Conservation (phyloP, 176 grass and related monocot species). For the Hordeum vulgare region DNA sequence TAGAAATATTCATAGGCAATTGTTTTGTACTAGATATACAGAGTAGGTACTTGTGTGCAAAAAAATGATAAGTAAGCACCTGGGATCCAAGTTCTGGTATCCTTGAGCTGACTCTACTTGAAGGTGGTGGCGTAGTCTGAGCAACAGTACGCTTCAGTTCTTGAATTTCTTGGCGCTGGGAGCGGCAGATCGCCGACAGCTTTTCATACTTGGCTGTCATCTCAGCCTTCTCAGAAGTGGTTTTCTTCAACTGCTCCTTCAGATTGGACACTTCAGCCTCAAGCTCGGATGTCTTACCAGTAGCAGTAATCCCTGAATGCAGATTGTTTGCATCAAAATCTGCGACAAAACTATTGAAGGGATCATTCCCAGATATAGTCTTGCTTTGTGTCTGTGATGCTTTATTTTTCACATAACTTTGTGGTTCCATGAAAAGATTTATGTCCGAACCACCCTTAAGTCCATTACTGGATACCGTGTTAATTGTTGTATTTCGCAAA, state of each 20-base stretch:
- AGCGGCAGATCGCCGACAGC: conserved; percentile 66
- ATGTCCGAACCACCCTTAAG: conserved; percentile 14
- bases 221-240: conserved; percentile 58
- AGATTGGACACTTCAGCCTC: conserved; percentile 51
- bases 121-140: conserved; percentile 24
- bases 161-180: conserved; percentile 75
- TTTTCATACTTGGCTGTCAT: conserved; percentile 81
- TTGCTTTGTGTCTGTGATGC: conserved; percentile 21
- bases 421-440: conserved; percentile 38
- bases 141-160: conserved; percentile 57
- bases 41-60: conserved; percentile 19
- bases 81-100: conserved; percentile 22
- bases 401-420: conserved; percentile 36
- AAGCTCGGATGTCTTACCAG: conserved; percentile 36
- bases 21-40: neutral
- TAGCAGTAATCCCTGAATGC: conserved; percentile 12
- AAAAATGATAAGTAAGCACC: conserved; percentile 8
- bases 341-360: conserved; percentile 52
- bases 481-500: conserved; percentile 20
- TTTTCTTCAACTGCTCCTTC: conserved; percentile 76
- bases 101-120: conserved; percentile 45
- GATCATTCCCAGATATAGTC: conserved; percentile 28
- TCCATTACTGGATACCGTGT: conserved; percentile 25
- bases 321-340: conserved; percentile 62
- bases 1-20: conserved; percentile 13